phyloP scores from a whole-genome alignment of 345 rosid species.

The Populus tremula region DNA sequence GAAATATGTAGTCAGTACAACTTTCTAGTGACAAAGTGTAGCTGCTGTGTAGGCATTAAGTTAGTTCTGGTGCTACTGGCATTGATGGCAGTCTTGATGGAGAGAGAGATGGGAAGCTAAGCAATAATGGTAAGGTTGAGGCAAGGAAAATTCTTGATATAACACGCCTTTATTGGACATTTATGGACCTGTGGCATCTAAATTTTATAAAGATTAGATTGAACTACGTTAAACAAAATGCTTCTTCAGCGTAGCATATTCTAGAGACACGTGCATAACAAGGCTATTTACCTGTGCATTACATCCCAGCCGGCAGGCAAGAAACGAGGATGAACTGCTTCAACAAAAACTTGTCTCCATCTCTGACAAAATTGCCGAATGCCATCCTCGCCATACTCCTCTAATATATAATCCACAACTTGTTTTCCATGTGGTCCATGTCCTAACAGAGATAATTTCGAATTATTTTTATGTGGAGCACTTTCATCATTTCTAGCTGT shows the following conservation, averaged over 20 bases:
- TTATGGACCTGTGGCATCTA: not conserved
- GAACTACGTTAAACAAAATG: not conserved
- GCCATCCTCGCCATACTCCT: conserved; percentile 71
- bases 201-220: not conserved
- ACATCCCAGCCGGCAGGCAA: conserved; percentile 91
- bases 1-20: not conserved
- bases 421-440: conserved; percentile 96
- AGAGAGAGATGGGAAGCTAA: not conserved
- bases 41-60: not conserved
- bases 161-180: not conserved
- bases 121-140: not conserved
- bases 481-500: conserved; percentile 30
- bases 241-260: not conserved
- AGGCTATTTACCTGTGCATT: conserved; percentile 60
- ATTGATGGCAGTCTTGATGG: not conserved
- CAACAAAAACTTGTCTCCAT: conserved; percentile 93
- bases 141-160: not conserved
- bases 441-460: conserved; percentile 76
- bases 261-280: not conserved
- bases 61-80: not conserved
- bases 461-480: conserved; percentile 38
- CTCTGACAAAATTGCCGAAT: conserved; percentile 72
- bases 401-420: conserved; percentile 67
- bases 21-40: not conserved
- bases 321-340: conserved; percentile 72